Evolutionary conservation across 1,284 basidiomycete species (phyloP).

Genomic region (Fomitopsis schrenkii): DNA sequence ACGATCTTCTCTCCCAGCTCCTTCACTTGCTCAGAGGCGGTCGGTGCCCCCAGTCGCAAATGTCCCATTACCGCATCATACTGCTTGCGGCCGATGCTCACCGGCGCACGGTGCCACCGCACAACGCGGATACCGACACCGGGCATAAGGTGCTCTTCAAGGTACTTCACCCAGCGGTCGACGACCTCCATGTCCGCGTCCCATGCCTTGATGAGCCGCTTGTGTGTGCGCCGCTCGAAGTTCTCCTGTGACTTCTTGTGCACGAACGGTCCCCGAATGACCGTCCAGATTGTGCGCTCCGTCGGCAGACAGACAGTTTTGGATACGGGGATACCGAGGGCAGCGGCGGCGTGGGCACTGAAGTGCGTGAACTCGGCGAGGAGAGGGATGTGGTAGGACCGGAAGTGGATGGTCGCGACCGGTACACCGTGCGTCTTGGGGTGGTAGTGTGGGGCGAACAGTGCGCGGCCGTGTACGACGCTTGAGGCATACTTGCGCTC

Average conservation of each 20-base stretch:
- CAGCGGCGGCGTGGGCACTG: conserved; percentile 77
- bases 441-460: conserved; percentile 51
- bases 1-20: conserved; percentile 34
- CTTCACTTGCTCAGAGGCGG: conserved; percentile 28
- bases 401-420: conserved; percentile 82
- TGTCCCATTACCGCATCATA: conserved; percentile 33
- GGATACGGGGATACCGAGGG: conserved; percentile 81
- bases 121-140: conserved; percentile 87
- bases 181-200: conserved; percentile 83
- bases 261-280: conserved; percentile 82
- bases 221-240: conserved; percentile 85
- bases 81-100: conserved; percentile 57
- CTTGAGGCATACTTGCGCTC: conserved; percentile 28
- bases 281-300: conserved; percentile 82
- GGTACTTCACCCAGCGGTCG: conserved; percentile 79
- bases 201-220: conserved; percentile 86
- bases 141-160: conserved; percentile 73
- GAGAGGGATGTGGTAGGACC: conserved; percentile 65
- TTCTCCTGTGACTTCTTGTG: conserved; percentile 98
- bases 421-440: conserved; percentile 71
- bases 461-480: conserved; percentile 54
- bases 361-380: conserved; percentile 87
- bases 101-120: conserved; percentile 69
- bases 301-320: conserved; percentile 71
- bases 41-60: conserved; percentile 16